phyloP scores from a whole-genome alignment of 208 protist species.

The Acanthamoeba quina region DNA sequence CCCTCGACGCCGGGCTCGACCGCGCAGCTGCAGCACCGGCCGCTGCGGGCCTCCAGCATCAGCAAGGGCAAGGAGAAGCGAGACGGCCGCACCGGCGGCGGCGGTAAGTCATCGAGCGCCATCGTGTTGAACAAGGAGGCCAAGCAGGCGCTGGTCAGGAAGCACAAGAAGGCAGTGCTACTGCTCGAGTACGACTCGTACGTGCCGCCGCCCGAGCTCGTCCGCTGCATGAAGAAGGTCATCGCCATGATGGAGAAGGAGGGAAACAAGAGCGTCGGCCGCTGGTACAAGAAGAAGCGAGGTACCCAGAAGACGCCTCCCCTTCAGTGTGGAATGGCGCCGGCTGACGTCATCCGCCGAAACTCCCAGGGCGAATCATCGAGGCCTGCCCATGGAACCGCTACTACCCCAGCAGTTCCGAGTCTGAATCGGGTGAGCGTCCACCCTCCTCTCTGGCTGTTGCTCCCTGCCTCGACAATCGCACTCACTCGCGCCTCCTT shows the following conservation, averaged over 20 bases:
- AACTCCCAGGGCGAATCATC: background rate
- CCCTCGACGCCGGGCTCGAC: background rate
- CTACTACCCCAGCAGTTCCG: slow-evolving; percentile 24
- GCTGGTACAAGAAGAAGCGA: background rate
- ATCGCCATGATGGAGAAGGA: slow-evolving; percentile 38
- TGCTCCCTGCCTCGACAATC: background rate
- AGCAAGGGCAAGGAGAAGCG: slow-evolving; percentile 8
- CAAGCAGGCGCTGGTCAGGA: background rate
- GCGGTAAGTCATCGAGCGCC: background rate
- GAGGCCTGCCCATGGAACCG: slow-evolving; percentile 42
- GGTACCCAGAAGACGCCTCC: background rate
- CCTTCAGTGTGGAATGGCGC: background rate
- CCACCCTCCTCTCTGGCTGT: background rate
- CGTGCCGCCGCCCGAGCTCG: slow-evolving; percentile 11
- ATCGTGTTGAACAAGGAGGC: background rate
- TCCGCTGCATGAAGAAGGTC: slow-evolving; percentile 28
- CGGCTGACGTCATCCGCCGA: no score
- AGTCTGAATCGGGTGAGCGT: background rate
- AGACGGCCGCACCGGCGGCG: background rate
- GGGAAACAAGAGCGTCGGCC: background rate
- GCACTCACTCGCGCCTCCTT: background rate
- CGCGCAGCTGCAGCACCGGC: background rate
- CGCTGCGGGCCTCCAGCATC: background rate
- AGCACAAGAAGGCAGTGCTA: background rate
- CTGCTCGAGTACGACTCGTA: slow-evolving; percentile 40